phyloP scores from a whole-genome alignment of 2,329 filamentous ascomycete genomes.

The Aspergillus arachidicola region DNA sequence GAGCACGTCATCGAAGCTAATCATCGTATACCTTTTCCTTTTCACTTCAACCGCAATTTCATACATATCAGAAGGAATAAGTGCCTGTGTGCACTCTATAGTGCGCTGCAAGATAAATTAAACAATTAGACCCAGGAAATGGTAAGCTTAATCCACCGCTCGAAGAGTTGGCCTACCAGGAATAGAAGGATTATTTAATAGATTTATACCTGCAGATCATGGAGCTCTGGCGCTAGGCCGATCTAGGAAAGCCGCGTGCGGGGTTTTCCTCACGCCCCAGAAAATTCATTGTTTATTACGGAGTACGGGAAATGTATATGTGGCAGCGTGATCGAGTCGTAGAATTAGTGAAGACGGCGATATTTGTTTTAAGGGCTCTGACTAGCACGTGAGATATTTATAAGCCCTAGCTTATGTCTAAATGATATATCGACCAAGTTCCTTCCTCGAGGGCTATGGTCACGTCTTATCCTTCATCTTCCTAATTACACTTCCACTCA shows the following conservation, averaged over 20 bases:
- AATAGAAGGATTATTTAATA: background rate
- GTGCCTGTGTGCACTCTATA: background rate
- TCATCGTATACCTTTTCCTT: background rate
- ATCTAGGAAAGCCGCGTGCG: background rate
- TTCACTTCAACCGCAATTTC: background rate
- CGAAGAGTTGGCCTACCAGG: background rate
- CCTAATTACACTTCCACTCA: background rate
- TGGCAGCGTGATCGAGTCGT: no score
- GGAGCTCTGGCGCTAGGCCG: background rate
- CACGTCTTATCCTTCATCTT: fast-evolving
- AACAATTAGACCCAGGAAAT: background rate
- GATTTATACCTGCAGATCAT: background rate
- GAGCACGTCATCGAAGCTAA: background rate
- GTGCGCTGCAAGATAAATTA: background rate
- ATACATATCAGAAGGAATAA: background rate
- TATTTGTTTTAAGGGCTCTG: background rate
- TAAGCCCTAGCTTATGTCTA: background rate
- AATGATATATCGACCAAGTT: background rate
- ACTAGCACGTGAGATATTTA: background rate
- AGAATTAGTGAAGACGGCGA: no score
- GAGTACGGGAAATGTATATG: no score
- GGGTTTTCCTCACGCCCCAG: background rate
- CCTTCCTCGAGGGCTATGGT: background rate
- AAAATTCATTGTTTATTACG: background rate
- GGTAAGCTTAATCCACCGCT: background rate